A percentile compares a stretch with the other conserved stretches of the same genome.
Evolutionary conservation across 176 grass and related monocot species (phyloP).

Genomic region (Elaeis guineensis): DNA sequence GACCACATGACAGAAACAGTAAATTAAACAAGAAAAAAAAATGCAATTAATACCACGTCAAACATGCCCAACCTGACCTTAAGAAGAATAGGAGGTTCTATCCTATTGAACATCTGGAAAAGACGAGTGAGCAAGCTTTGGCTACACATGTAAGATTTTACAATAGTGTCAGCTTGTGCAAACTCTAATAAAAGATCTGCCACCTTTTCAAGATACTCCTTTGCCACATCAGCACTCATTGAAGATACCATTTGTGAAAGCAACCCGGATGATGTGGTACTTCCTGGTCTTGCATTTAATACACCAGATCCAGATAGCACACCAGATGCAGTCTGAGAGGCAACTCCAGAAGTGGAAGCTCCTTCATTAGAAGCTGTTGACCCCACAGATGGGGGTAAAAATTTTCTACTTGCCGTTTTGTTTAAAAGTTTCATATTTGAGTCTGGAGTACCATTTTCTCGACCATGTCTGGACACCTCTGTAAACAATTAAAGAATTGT

Average conservation of each 20-base stretch:
- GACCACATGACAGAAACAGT: slow-evolving; percentile 12
- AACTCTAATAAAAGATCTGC: slow-evolving; percentile 98
- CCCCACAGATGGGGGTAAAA: slow-evolving; percentile 18
- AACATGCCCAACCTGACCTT: slow-evolving; percentile 50
- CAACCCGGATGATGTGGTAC: slow-evolving; percentile 88
- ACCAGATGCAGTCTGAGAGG: slow-evolving; percentile 89
- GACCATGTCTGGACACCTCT: slow-evolving; percentile 90
- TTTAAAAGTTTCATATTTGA: slow-evolving; percentile 49
- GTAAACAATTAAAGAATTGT: slow-evolving; percentile 24
- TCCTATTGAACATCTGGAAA: slow-evolving; percentile 99
- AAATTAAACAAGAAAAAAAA: slow-evolving; percentile 14
- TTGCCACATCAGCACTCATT: slow-evolving; percentile 88
- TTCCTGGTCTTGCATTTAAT: slow-evolving; percentile 95
- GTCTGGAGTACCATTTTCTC: slow-evolving; percentile 71
- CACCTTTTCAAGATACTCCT: slow-evolving; percentile 88
- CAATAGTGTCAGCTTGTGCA: slow-evolving; percentile 76
- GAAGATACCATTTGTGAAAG: slow-evolving; percentile 87
- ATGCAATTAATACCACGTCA: not conserved
- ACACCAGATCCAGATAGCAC: slow-evolving; percentile 98
- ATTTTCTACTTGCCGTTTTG: slow-evolving; percentile 47
- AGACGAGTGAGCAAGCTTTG: slow-evolving; percentile 74
- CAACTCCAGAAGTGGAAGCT: slow-evolving; percentile 76
- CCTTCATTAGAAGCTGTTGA: slow-evolving; percentile 67
- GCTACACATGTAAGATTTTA: slow-evolving; percentile 81
- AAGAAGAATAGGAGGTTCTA: slow-evolving; percentile 86